A percentile compares a stretch with the other conserved stretches of the same genome.
phyloP scores from a whole-genome alignment of 1,284 basidiomycete species.

The Ceratobasidium sp. region DNA sequence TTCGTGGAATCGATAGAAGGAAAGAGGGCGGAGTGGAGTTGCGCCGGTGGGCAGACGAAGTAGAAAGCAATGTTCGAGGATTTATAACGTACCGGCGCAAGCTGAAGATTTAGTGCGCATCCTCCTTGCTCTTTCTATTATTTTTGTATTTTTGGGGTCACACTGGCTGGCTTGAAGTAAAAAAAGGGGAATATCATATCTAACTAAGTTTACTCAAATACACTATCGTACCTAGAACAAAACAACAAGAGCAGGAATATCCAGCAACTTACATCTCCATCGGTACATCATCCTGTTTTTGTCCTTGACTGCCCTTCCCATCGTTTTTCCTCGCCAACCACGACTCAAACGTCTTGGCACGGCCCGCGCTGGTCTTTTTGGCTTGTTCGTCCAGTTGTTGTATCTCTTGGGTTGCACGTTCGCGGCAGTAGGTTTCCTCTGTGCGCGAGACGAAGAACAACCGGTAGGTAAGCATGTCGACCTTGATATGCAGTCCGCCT shows the following conservation, averaged over 20 bases:
- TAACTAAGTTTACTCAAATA: slow-evolving; percentile 34
- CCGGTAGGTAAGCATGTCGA: slow-evolving; percentile 86
- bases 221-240: slow-evolving; percentile 34
- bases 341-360: slow-evolving; percentile 23
- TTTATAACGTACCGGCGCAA: slow-evolving; percentile 86
- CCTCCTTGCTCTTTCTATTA: not conserved
- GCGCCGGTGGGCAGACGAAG: slow-evolving; percentile 72
- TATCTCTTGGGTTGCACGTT: slow-evolving; percentile 44
- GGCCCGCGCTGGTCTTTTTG: slow-evolving; percentile 21
- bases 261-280: slow-evolving; percentile 35
- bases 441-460: slow-evolving; percentile 83
- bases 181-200: slow-evolving; percentile 28
- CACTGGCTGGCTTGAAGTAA: not conserved
- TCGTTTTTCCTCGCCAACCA: slow-evolving; percentile 34
- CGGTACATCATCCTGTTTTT: slow-evolving; percentile 36
- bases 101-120: slow-evolving; percentile 55
- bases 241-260: slow-evolving; percentile 24
- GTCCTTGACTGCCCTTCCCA: not conserved
- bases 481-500: slow-evolving; percentile 79
- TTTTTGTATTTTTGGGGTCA: slow-evolving; percentile 11
- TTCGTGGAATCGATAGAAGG: slow-evolving; percentile 67
- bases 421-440: slow-evolving; percentile 70
- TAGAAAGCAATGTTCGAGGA: slow-evolving; percentile 85
- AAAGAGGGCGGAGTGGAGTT: slow-evolving; percentile 63
- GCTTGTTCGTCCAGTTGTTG: slow-evolving; percentile 39